Conservation (phyloP, 257 asterid species). For the Rubia yunnanensis region DNA sequence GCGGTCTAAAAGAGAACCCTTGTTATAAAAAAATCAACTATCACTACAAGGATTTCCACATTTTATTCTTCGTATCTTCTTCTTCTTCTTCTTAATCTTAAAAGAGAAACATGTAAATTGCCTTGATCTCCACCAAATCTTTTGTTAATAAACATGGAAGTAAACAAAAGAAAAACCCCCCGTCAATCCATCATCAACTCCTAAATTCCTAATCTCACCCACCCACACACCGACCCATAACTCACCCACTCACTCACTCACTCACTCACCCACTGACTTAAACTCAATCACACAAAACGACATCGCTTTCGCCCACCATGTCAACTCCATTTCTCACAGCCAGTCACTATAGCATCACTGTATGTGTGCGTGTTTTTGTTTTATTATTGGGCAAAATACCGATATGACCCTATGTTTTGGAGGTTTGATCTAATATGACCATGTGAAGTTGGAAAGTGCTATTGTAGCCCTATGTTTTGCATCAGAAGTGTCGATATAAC, state of each 20-base stretch:
- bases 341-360: neutral
- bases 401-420: no score
- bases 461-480: no score
- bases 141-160: neutral
- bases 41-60: no score
- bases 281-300: slow-evolving; percentile 1
- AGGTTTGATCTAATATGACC: no score
- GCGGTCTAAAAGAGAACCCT: no score
- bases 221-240: neutral
- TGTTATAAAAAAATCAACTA: no score
- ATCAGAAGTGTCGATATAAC: no score
- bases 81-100: no score
- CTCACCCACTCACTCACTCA: neutral
- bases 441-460: no score
- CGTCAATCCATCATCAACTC: neutral
- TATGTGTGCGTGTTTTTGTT: neutral
- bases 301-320: slow-evolving; percentile 3
- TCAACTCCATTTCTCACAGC: neutral
- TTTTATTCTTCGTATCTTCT: no score
- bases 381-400: no score
- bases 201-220: neutral
- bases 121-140: neutral
- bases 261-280: no score
- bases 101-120: neutral
- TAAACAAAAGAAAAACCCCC: neutral